Percentiles rank a stretch among this genome's conserved stretches.
phyloP scores from a whole-genome alignment of 305 asterid genomes.

The Fraxinus velutina region DNA sequence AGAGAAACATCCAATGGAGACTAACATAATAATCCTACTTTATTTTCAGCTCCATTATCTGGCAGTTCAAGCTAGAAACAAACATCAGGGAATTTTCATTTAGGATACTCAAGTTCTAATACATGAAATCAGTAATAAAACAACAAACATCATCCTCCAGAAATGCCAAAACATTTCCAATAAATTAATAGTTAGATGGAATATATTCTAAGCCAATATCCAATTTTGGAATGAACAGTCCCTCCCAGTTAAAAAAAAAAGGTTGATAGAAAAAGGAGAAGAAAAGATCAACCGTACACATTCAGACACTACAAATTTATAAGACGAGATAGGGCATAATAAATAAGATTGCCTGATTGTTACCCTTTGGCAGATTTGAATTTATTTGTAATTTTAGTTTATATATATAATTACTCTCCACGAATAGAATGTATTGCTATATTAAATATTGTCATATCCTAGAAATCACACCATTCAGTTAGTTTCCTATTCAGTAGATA shows the following conservation, averaged over 20 bases:
- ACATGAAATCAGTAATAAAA: not conserved
- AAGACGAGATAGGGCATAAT: not conserved
- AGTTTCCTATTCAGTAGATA: not conserved
- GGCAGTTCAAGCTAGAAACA: not conserved
- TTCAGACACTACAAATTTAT: not conserved
- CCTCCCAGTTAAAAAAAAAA: not conserved
- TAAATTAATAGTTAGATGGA: not conserved
- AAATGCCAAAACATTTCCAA: not conserved
- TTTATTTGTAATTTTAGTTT: not conserved
- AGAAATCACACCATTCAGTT: not conserved
- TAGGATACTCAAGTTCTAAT: not conserved
- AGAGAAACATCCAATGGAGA: not conserved
- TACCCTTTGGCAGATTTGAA: not conserved
- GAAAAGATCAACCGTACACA: not conserved
- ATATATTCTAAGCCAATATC: not conserved
- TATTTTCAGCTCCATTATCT: constrained; percentile 11
- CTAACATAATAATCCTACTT: not conserved
- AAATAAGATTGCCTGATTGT: not conserved
- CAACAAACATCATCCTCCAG: not conserved
- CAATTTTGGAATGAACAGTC: not conserved
- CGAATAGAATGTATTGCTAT: not conserved
- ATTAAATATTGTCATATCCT: not conserved
- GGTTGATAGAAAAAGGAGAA: not conserved
- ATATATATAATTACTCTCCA: not conserved
- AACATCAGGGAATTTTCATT: not conserved